phyloP scores from a whole-genome alignment of 768 basidiomycete genomes.

The Lepiota venenata region DNA sequence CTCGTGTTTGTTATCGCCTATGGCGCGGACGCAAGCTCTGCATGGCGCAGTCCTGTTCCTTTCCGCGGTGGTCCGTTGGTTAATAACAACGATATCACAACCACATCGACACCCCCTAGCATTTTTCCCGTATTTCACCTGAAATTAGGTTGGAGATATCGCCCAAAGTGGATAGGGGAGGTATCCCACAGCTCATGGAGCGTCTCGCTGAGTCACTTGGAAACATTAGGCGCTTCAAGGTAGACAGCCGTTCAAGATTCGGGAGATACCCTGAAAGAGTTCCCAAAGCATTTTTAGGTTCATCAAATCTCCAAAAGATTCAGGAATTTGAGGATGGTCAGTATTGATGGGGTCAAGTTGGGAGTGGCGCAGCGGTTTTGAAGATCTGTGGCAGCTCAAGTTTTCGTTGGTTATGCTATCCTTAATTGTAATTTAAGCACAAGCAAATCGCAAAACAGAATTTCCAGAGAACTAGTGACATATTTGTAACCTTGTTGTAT shows the following conservation, averaged over 20 bases:
- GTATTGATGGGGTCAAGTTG: too few species aligned
- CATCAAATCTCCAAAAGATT: conserved; percentile 1
- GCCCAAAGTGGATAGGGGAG: neutral
- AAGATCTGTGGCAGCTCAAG: too few species aligned
- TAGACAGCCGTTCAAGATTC: conserved; percentile 1
- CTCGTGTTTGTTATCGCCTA: neutral
- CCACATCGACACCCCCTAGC: neutral
- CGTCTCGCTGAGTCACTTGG: conserved; percentile 3
- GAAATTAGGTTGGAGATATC: conserved; percentile 6
- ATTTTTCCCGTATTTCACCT: neutral
- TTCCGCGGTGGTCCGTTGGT: neutral
- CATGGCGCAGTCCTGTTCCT: neutral
- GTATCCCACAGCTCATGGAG: neutral
- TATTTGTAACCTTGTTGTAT: too few species aligned
- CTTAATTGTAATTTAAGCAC: too few species aligned
- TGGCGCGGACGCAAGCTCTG: neutral
- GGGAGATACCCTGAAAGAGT: neutral
- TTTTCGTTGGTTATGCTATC: too few species aligned
- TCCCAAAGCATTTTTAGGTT: neutral
- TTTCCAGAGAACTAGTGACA: too few species aligned
- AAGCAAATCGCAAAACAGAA: too few species aligned
- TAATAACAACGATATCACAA: neutral
- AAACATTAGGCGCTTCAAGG: neutral
- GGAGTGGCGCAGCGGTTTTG: too few species aligned
- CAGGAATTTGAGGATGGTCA: neutral